Base-by-base conservation (phyloP, 176 grass and related monocot genomes). In the Carex myosuroides region DNA sequence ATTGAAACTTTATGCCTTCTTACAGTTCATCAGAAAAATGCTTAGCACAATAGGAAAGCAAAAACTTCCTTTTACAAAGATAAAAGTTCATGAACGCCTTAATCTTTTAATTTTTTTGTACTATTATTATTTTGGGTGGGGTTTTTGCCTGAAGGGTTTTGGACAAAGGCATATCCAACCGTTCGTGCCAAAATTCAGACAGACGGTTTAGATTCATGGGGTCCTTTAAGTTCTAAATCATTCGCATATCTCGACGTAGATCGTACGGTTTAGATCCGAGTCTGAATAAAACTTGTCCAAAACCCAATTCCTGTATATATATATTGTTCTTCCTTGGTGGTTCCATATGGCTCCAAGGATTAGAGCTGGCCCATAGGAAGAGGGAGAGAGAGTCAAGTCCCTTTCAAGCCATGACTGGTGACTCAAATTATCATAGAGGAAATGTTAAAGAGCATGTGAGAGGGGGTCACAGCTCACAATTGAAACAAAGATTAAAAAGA, bases 331-430 rank as follows among this genome's bases (percentile, higher is more conserved):
- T 54, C 13, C 3, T 53, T 22, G 32, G n/a, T 77, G 50, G 72
- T 30, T 77, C 50, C 32, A 8, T 68, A 8, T 68, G 12, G 32
- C 32, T 77, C 39, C 72, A 22, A 53, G 24, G 4, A 26, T 52
- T 21, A 77, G 72, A 77, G 72, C 32, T 29, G 44, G 44, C 21
- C 18, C 72, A 55, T 22, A 30, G 56, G 16, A 80, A 80, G 56
- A 80, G 54, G 77, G 29, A 60, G 62, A 41, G 12, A 80, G 58
- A 80, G 78, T 62, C 11, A 62, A 80, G 78, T 80, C 56, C 35
- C 78, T 80, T 62, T 80, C 78, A 22, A 61, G 56, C 35, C 56
- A 80, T 79, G 52, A 69, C 64, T 69, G 8, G 22, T 71, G 67
- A 80, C 13, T 80, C 55, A 60, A 80, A 61, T 35, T 13, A 80